Base-by-base conservation (phyloP, 2,329 filamentous ascomycete species). In the Thelonectria rubi region DNA sequence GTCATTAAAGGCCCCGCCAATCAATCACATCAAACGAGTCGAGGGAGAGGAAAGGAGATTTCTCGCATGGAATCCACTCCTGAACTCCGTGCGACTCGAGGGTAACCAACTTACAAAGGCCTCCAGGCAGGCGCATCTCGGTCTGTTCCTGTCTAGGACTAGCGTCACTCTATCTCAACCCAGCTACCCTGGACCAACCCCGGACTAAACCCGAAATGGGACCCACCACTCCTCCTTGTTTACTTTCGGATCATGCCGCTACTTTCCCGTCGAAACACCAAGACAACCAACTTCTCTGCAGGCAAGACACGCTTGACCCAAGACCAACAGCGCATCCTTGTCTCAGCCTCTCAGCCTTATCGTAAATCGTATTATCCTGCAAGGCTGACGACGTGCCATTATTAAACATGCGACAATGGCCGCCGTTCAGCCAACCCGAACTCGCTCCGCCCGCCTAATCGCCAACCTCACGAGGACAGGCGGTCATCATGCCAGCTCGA, bases 371-470 rank as follows among this genome's bases (percentile, higher is more conserved):
- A 21, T 46, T 46, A 24, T 46, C 43, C 18, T 17, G n/a, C 18
- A 21, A 47, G 20, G 45, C 45, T 24, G 45, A n/a, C n/a, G 8
- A 20, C n/a, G 12, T 12, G 21, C 24, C 8, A 21, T 39, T 37
- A 26, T 46, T 18, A 55, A 69, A 66, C 18, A 71, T 71, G 67
- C n/a, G 43, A 58, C 45, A 37, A 71, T 71, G 69, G 66, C 69
- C 65, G 63, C 69, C 14, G 66, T 64, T 15, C 69, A 71, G 58
- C 66, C 67, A 64, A 58, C 68, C 11, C 69, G 69, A 40, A 69
- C 66, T 48, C 69, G 69, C 40, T 72, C 69, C n/a, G 69, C 69
- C 62, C 69, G 69, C 56, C 49, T 71, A 54, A 68, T 72, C 58
- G 69, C 69, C 47, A 68, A 65, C 42, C 63, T 70, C n/a, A 68